These are phyloP conservation scores for Capronia epimyces DNA, from an alignment of 2,329 filamentous ascomycete genomes.

Conservation along the genomic window DNA sequence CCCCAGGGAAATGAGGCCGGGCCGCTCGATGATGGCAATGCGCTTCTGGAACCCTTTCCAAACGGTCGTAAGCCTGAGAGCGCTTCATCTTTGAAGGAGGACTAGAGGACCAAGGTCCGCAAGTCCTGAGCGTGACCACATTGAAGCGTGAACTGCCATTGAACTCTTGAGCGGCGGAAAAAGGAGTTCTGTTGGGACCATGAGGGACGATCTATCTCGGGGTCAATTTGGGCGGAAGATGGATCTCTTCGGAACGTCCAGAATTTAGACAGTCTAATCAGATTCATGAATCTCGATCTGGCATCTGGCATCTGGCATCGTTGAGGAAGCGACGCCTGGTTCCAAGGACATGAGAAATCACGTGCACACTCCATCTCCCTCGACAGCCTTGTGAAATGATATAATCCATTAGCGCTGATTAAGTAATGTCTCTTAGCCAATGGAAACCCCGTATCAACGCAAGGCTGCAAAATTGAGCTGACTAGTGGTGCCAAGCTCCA, in stretches of 20 bases:
- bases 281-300: no score
- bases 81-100: neutral
- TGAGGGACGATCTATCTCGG: no score
- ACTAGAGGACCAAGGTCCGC: neutral
- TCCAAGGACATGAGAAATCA: no score
- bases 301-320: no score
- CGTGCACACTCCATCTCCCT: no score
- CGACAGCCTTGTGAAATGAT: neutral
- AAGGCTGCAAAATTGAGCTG: constrained; percentile 6
- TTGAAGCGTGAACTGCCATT: neutral
- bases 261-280: no score
- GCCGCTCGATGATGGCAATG: neutral
- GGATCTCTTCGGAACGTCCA: no score
- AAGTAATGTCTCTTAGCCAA: neutral
- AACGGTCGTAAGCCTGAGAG: neutral
- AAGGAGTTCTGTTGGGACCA: neutral
- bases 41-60: neutral
- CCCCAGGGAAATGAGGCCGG: neutral
- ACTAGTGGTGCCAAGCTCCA: constrained; percentile 4
- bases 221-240: no score
- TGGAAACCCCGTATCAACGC: neutral
- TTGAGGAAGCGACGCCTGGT: no score
- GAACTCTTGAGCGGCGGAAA: neutral
- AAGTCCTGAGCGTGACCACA: neutral
- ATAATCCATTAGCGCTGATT: neutral